A percentile compares a stretch with the other conserved stretches of the same genome.
phyloP scores from a whole-genome alignment of 768 basidiomycete species.

The Pulveroboletus sp. region DNA sequence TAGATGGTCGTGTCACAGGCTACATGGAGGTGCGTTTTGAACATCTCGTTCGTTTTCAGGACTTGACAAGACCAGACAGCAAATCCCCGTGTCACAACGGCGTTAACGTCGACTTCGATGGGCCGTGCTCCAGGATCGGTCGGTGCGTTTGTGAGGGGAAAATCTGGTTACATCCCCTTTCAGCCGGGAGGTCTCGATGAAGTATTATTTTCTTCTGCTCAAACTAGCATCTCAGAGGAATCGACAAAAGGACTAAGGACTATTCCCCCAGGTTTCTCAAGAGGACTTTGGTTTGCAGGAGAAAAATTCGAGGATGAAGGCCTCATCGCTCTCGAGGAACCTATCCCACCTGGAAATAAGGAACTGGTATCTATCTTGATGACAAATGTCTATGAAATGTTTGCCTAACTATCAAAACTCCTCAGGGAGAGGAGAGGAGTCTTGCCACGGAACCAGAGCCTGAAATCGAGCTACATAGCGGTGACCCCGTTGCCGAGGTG shows the following conservation, averaged over 20 bases:
- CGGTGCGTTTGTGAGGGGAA: conserved; percentile 86
- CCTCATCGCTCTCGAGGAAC: conserved; percentile 30
- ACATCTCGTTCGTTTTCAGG: conserved; percentile 1
- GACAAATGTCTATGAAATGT: conserved; percentile 1
- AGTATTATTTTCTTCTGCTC: conserved; percentile 32
- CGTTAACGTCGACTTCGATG: conserved; percentile 80
- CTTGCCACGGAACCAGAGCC: conserved; percentile 19
- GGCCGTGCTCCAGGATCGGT: conserved; percentile 77
- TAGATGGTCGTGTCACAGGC: conserved; percentile 76
- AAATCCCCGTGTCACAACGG: conserved; percentile 53
- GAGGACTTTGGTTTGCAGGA: conserved; percentile 70
- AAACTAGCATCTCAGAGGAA: conserved; percentile 36
- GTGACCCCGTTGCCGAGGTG: conserved; percentile 45
- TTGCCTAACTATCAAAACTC: conserved; percentile 24
- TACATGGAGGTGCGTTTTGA: conserved; percentile 62
- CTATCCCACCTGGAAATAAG: conserved; percentile 2
- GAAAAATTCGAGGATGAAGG: conserved; percentile 48
- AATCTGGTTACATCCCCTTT: conserved; percentile 90
- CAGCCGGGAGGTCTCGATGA: conserved; percentile 90
- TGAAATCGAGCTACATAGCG: conserved; percentile 15
- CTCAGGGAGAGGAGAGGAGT: conserved; percentile 19
- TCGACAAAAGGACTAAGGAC: conserved; percentile 46
- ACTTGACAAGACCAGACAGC: conserved; percentile 40
- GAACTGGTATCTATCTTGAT: conserved; percentile 14
- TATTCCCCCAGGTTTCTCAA: conserved; percentile 76